Evolutionary conservation across 1,139 yeast genomes (phyloP), one percentile per base, ranked within the genome.

Genomic region (Geotrichum restrictum): DNA sequence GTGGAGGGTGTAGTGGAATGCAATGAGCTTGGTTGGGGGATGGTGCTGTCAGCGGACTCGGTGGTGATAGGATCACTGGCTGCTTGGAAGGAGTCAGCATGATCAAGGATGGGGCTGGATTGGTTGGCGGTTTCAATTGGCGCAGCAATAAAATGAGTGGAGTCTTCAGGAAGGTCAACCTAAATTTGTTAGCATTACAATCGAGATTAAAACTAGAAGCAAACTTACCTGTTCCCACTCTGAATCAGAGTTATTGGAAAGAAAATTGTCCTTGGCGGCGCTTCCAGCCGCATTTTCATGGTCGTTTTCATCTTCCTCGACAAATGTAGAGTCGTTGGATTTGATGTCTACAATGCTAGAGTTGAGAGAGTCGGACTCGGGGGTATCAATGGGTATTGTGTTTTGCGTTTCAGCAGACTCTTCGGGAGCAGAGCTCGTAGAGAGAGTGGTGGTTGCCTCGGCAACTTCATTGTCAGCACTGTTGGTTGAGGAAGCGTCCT

Each of bases 161-260:
- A n/a, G 19, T 16, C 38, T 34, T 6, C 38, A 5, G 38, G 38
- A 34, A 34, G 19, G 6, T 34, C 41, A 16, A 18, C 21, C 21
- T 37, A 11, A 16, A 13, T 11, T 3, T 10, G 18, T 37, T n/a
- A 37, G 41, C 4, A 37, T 21, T n/a, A n/a, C n/a, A n/a, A 10
- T 37, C 16, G n/a, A 3, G 5, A 4, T 4, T 18, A 16, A 14
- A 21, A 16, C 7, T 3, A 6, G 18, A 11, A 14, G 16, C 13
- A 16, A 37, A 18, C 29, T 22, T 22, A 40, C 43, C 14, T 40
- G 29, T 21, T 40, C 43, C 43, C 43, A 40, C 13, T 40, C 43
- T 6, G 43, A 40, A 40, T 40, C 43, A 10, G 29, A 19, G 24
- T 13, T 14, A 24, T 24, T 24, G 5, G 43, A 19, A 8, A 4